Percentiles rank a stretch among this genome's conserved stretches.
Conservation (phyloP, 257 asterid genomes). For the Solanum tarapatanum region DNA sequence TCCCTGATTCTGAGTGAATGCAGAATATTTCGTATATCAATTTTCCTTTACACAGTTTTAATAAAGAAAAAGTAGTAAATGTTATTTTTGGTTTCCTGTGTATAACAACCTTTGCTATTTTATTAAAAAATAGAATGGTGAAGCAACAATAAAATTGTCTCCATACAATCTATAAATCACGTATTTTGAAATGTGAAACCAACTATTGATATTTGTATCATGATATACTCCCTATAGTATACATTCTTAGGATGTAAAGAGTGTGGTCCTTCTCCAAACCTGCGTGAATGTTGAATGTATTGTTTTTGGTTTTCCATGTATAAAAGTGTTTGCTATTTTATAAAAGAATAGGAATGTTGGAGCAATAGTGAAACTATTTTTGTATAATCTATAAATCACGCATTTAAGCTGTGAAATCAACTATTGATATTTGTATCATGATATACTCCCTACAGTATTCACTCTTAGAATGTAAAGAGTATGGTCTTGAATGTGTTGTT, state of each 20-base stretch:
- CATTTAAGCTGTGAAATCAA: neutral
- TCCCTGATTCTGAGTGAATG: accelerated
- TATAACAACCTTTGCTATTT: too few relatives aligned
- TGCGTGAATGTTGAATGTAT: neutral
- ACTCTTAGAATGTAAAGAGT: neutral
- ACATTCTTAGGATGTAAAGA: too few relatives aligned
- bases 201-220: neutral
- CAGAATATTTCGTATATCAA: accelerated
- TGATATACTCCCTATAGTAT: neutral
- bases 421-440: too few relatives aligned
- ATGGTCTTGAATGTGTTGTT: neutral
- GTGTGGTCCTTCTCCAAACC: neutral
- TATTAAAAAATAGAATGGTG: too few relatives aligned
- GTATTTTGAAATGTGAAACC: too few relatives aligned
- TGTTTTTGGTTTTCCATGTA: neutral
- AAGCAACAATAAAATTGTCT: too few relatives aligned
- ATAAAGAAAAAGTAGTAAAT: neutral
- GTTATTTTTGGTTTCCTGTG: too few relatives aligned
- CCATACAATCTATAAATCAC: too few relatives aligned
- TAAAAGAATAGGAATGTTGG: neutral
- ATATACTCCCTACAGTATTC: neutral
- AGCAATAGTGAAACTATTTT: neutral
- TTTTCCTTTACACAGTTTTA: neutral
- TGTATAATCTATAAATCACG: neutral
- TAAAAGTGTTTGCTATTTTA: neutral